A percentile compares a stretch with the other conserved stretches of the same genome.
phyloP scores from a whole-genome alignment of 2,329 filamentous ascomycete genomes.

The Exophiala sp. region DNA sequence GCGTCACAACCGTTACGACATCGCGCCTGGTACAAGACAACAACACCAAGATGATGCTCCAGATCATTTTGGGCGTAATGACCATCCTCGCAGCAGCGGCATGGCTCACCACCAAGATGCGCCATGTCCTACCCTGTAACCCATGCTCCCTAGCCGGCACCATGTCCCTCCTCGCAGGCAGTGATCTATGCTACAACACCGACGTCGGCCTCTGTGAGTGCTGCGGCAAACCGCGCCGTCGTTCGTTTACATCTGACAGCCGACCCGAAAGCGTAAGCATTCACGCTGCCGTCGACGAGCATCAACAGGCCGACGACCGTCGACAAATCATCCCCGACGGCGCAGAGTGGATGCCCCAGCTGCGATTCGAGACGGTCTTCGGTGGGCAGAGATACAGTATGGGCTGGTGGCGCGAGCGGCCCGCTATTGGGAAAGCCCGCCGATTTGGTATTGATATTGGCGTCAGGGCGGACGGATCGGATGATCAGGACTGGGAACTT shows the following conservation, averaged over 20 bases:
- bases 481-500: constrained; percentile 26
- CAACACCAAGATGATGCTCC: constrained; percentile 24
- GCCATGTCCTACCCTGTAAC: constrained; percentile 25
- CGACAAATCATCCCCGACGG: constrained; percentile 23
- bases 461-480: constrained; percentile 18
- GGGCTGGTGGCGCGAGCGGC: constrained; percentile 28
- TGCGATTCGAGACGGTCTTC: constrained; percentile 21
- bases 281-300: constrained; percentile 19
- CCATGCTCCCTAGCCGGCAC: constrained; percentile 26
- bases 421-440: constrained; percentile 14
- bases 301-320: constrained; percentile 11
- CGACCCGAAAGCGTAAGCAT: constrained; percentile 23
- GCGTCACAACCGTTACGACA: constrained; percentile 20
- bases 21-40: constrained; percentile 27
- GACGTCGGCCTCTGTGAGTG: constrained; percentile 27
- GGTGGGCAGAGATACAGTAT: constrained; percentile 22
- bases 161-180: constrained; percentile 29
- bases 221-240: constrained; percentile 27
- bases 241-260: constrained; percentile 13
- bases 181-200: constrained; percentile 24
- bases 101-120: constrained; percentile 26
- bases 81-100: constrained; percentile 13
- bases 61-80: constrained; percentile 25
- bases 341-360: constrained; percentile 24
- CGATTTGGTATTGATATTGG: constrained; percentile 28